Conservation (phyloP, 2,329 filamentous ascomycete genomes). For the Calonectria pseudoturangicola region DNA sequence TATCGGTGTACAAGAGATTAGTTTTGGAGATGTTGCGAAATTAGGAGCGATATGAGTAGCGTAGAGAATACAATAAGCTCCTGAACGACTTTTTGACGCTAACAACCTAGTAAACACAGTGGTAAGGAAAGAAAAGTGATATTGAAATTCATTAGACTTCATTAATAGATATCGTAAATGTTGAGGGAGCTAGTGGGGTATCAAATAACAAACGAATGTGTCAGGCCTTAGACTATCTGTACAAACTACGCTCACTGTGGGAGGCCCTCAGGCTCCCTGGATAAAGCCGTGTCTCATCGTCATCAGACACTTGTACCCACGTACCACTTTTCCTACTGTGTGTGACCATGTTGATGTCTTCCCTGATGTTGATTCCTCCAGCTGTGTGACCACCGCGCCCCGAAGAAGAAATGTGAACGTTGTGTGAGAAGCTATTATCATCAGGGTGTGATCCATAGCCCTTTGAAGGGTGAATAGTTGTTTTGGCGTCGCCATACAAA, state of each 20-base stretch:
- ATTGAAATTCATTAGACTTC: background rate
- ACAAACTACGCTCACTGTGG: constrained; percentile 18
- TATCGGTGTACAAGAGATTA: constrained; percentile 44
- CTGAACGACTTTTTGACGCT: background rate
- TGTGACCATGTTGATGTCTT: constrained; percentile 24
- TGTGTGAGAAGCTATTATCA: background rate
- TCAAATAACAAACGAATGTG: constrained; percentile 15
- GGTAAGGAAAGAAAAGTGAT: background rate
- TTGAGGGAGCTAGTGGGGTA: background rate
- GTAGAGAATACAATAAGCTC: too few relatives aligned
- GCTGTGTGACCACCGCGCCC: background rate
- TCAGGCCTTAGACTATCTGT: constrained; percentile 6
- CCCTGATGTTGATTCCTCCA: constrained; percentile 10
- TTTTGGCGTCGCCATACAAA: constrained; percentile 1
- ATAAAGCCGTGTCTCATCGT: background rate
- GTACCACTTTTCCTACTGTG: constrained; percentile 11
- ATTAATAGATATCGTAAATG: constrained; percentile 8
- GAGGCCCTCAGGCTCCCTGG: background rate
- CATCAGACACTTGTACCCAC: constrained; percentile 4
- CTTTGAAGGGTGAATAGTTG: background rate
- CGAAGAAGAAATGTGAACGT: background rate
- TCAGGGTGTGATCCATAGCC: constrained; percentile 3
- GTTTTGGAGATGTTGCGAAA: constrained; percentile 28
- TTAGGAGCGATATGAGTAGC: background rate
- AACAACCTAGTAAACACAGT: too few relatives aligned